Evolutionary conservation across 1,139 yeast species (phyloP), one percentile per base, ranked within the genome.

Genomic region (Saccharomyces hybrid): DNA sequence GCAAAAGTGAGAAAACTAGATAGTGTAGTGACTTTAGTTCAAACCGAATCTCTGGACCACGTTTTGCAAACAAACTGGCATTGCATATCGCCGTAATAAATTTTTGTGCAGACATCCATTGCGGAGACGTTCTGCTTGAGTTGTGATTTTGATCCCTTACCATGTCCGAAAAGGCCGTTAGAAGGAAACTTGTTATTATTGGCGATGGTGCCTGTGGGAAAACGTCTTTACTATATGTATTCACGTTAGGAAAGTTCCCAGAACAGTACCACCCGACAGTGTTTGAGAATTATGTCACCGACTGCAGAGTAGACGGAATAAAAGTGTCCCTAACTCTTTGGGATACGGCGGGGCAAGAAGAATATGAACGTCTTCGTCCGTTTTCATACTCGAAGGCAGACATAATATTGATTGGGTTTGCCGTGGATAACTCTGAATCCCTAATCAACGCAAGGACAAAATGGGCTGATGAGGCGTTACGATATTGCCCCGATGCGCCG

Each of bases 321-420:
- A 84, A 93, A 11, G 95, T 91, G 2, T 88, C 90, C 61, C 73
- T 91, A 57, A 95, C 96, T 1, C 73, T 91, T 44, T 91, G 98
- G 97, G 97, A 91, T 70, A 91, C 97, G 3, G 97, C 97, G 1
- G 97, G 97, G 4, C 97, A 90, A 72, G 97, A 90, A 74, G 97
- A 86, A 67, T 86, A 85, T 66, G 91, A 86, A 63, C 69, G 93
- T 59, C 73, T 86, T 56, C 75, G 93, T 61, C 91, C 91, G 0
- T 73, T 86, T 58, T 83, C 89, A 49, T 86, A 86, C 63, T 79
- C 86, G n/a, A 83, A 85, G 61, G 86, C 90, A 7, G 84, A 86
- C 67, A 83, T 85, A 53, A 81, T 86, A 54, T 70, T 86, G 55
- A 82, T 86, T 52, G 91, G 88, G 0, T 86, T 84, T 72, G 84